Base-by-base conservation (phyloP, 345 rosid species). In the Hypericum perforatum region DNA sequence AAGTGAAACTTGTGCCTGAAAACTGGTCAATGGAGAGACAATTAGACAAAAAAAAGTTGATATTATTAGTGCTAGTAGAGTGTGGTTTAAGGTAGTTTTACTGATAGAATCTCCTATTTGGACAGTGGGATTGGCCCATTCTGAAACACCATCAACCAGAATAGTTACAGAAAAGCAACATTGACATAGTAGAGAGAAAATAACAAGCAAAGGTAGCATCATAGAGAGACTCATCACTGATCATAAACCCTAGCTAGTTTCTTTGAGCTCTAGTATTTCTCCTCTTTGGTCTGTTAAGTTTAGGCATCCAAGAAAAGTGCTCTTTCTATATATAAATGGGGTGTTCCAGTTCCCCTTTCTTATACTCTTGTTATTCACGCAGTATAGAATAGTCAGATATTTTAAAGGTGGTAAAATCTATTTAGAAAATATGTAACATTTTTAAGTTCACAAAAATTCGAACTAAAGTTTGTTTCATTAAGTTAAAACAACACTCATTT, bases 1-100 rank as follows among this genome's bases (percentile, higher is more conserved):
- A 75, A 69, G 69, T 64, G 74, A 51, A 81, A 64, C 84, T 82
- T 80, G 74, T 81, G 94, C 56, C 70, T 82, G 87, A 86, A 91
- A 66, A 81, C 98, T 91, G 78, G 32, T 32, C 0, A 9, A 5
- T 11, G 46, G 6, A 10, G 36, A 8, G 12, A 12, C 7, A 41
- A 47, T 57, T 14, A 11, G 54, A 51, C 11, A 29, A 10, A 29
- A 36, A 22, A 0, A 5, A 42, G 12, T 3, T 38, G 38, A 54
- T 5, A 12, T 9, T 22, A 22, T 22, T 22, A 22, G 32, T 22
- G 4, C 32, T 22, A 4, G 11, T n/a, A 40, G 2, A 45, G 49
- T 16, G 7, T 0, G 16, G 11, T 43, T 16, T 44, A 1, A 53
- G 10, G 22, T 47, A 56, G 12, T 70, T 91, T 77, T 62, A 85